Evolutionary conservation across 306 rosid species (phyloP).

Genomic region (Prosopis cineraria): DNA sequence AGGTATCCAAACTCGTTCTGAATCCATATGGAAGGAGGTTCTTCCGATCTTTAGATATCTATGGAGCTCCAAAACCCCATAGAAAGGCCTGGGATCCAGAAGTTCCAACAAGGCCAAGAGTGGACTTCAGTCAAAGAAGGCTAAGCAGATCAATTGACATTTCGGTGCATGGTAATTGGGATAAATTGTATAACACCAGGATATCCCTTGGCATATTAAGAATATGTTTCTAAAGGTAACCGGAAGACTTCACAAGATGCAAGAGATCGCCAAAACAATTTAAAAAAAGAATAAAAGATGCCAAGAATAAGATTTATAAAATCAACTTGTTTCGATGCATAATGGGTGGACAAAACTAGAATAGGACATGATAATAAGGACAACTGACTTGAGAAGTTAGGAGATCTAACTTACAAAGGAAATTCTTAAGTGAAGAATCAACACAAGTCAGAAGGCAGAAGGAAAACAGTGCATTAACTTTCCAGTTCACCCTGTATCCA

Average conservation of each 20-base stretch:
- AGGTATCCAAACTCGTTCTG: not conserved
- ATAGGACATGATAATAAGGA: slow-evolving; percentile 19
- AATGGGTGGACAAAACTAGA: slow-evolving; percentile 25
- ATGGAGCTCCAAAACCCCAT: not conserved
- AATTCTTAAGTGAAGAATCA: slow-evolving; percentile 25
- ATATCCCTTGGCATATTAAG: not conserved
- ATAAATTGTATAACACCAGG: not conserved
- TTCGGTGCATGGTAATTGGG: not conserved
- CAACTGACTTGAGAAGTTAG: slow-evolving; percentile 38
- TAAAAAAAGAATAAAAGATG: not conserved
- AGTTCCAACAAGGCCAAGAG: not conserved
- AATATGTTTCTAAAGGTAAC: not conserved
- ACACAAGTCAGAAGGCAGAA: slow-evolving; percentile 41
- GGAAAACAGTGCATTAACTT: slow-evolving; percentile 49
- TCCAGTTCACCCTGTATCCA: slow-evolving; percentile 96
- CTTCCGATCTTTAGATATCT: not conserved
- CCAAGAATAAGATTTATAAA: slow-evolving; percentile 15
- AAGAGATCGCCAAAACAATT: not conserved
- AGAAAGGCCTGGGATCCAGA: not conserved
- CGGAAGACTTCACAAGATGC: not conserved
- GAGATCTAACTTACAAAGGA: slow-evolving; percentile 38
- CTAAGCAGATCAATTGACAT: not conserved
- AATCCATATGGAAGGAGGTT: not conserved
- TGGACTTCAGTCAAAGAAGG: not conserved
- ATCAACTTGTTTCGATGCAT: slow-evolving; percentile 34